phyloP scores from a whole-genome alignment of 208 protist genomes.

The Crithidia bombi region DNA sequence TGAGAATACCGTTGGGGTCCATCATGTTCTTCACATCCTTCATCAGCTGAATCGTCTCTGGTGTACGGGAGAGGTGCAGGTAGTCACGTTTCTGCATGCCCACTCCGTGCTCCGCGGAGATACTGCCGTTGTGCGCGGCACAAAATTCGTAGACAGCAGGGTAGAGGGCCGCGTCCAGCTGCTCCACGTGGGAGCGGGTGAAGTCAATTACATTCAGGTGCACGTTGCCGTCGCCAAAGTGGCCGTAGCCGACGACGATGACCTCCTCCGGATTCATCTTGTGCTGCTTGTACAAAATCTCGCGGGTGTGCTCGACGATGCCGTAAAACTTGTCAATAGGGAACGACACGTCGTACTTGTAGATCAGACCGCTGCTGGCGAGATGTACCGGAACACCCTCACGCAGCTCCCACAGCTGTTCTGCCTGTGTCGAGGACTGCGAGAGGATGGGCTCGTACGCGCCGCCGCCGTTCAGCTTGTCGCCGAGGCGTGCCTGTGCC shows the following conservation, averaged over 20 bases:
- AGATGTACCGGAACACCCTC: conserved; percentile 75
- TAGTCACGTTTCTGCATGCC: conserved; percentile 90
- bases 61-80: conserved; percentile 83
- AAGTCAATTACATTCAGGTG: conserved; percentile 94
- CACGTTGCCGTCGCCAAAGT: conserved; percentile 97
- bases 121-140: conserved; percentile 73
- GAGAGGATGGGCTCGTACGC: conserved; percentile 64
- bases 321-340: conserved; percentile 80
- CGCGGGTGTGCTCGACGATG: conserved; percentile 78
- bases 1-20: conserved; percentile 96
- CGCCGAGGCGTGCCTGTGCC: conserved; percentile 44
- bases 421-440: conserved; percentile 57
- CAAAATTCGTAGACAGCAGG: conserved; percentile 77
- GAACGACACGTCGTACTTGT: conserved; percentile 87
- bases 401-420: conserved; percentile 70
- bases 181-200: conserved; percentile 50
- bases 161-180: conserved; percentile 60
- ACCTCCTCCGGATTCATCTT: conserved; percentile 65
- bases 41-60: conserved; percentile 89
- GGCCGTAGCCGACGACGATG: conserved; percentile 93
- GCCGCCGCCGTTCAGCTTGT: conserved; percentile 40
- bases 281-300: conserved; percentile 57
- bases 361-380: conserved; percentile 55
- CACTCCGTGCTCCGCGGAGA: conserved; percentile 96
- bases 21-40: conserved; percentile 85